Evolutionary conservation across 1,284 basidiomycete species (phyloP).

Genomic region (Boletus mariae): DNA sequence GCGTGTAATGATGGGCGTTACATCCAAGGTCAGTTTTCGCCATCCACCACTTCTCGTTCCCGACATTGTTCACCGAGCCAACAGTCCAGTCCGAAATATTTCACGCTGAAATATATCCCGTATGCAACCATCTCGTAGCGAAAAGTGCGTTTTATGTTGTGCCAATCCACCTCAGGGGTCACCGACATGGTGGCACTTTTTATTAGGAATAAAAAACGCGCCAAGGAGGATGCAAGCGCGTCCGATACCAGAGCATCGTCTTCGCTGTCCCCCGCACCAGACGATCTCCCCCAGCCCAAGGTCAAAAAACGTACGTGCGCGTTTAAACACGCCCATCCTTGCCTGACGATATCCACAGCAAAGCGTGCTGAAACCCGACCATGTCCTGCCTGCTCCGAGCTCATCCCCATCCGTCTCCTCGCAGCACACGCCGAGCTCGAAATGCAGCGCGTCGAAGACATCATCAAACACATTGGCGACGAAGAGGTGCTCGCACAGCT

Average conservation of each 20-base stretch:
- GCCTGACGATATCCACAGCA: conserved; percentile 55
- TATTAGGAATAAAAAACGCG: conserved; percentile 29
- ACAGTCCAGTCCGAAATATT: neutral
- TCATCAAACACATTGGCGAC: conserved; percentile 59
- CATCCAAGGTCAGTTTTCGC: conserved; percentile 21
- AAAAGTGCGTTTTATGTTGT: conserved; percentile 19
- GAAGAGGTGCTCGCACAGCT: conserved; percentile 40
- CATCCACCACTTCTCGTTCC: conserved; percentile 19
- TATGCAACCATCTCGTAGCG: conserved; percentile 10
- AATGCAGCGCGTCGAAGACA: conserved; percentile 59
- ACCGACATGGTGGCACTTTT: neutral
- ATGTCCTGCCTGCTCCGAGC: conserved; percentile 70
- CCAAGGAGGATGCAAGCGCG: conserved; percentile 5
- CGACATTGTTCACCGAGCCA: neutral
- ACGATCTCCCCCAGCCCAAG: conserved; percentile 6
- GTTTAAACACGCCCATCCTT: conserved; percentile 32
- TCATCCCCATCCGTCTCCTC: conserved; percentile 66
- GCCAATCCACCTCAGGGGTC: conserved; percentile 4
- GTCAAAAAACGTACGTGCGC: conserved; percentile 31
- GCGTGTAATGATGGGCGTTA: neutral
- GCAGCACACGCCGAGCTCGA: conserved; percentile 61
- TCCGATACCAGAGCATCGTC: conserved; percentile 19
- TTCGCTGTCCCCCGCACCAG: conserved; percentile 29
- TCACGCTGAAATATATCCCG: neutral
- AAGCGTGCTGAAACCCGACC: conserved; percentile 68